phyloP scores from a whole-genome alignment of 352 stramenopile species.

The Halophytophthora batemanensis region DNA sequence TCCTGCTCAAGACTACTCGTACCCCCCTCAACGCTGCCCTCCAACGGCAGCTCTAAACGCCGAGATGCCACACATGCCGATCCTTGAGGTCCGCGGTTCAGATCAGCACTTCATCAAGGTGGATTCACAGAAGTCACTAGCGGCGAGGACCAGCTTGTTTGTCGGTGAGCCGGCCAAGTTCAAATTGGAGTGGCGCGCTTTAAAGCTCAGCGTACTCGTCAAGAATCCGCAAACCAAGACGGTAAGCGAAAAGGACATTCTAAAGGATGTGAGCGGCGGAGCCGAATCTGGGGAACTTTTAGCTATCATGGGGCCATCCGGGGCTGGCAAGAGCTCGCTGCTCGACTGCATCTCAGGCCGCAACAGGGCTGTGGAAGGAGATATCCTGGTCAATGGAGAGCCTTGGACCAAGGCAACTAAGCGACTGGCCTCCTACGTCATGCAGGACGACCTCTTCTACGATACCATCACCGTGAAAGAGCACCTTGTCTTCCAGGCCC shows the following conservation, averaged over 20 bases:
- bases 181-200: constrained; percentile 30
- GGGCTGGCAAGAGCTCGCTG: constrained; percentile 87
- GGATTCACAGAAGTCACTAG: too few relatives aligned
- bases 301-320: constrained; percentile 45
- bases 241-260: constrained; percentile 33
- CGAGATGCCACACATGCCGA: too few relatives aligned
- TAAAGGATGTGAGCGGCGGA: constrained; percentile 36
- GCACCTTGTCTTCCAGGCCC: constrained; percentile 79
- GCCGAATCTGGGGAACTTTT: constrained; percentile 36
- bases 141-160: not conserved
- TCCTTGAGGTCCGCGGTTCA: too few relatives aligned
- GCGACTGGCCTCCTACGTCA: constrained; percentile 67
- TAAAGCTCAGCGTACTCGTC: constrained; percentile 17
- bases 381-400: constrained; percentile 41
- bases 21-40: too few relatives aligned
- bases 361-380: constrained; percentile 49
- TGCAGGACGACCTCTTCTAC: constrained; percentile 91
- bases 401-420: constrained; percentile 37
- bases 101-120: constrained; percentile 12
- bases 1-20: too few relatives aligned
- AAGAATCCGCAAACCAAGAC: constrained; percentile 31
- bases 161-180: constrained; percentile 3
- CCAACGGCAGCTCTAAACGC: too few relatives aligned
- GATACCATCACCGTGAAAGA: constrained; percentile 76
- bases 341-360: constrained; percentile 82